phyloP scores from a whole-genome alignment of 345 rosid genomes.

The Salix arbutifolia region DNA sequence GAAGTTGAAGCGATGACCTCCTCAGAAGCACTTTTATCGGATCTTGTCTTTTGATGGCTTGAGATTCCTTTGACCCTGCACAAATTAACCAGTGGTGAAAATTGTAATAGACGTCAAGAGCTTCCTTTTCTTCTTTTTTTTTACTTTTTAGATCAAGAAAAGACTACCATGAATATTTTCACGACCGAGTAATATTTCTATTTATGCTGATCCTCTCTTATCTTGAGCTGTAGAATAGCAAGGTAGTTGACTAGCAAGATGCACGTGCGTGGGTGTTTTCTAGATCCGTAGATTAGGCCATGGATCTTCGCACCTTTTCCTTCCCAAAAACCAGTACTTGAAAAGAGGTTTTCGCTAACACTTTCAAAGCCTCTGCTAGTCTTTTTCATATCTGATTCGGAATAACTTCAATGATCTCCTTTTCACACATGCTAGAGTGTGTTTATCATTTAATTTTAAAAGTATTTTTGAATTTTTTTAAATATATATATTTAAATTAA shows the following conservation, averaged over 20 bases:
- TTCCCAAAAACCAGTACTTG: too few relatives aligned
- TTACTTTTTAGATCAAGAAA: background rate
- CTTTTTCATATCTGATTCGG: too few relatives aligned
- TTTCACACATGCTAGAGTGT: too few relatives aligned
- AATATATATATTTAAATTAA: too few relatives aligned
- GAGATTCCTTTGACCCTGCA: background rate
- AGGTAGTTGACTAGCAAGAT: background rate
- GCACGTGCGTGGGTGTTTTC: background rate
- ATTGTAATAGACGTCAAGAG: background rate
- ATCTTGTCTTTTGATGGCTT: background rate
- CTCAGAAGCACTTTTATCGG: slow-evolving; percentile 21
- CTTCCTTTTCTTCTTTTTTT: too few relatives aligned
- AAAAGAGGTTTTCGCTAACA: too few relatives aligned
- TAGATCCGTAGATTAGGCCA: background rate
- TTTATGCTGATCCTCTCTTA: too few relatives aligned
- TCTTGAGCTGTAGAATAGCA: background rate
- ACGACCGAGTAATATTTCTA: background rate
- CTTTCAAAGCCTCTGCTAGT: too few relatives aligned
- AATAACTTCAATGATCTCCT: too few relatives aligned
- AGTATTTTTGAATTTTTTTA: too few relatives aligned
- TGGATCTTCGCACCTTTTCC: too few relatives aligned
- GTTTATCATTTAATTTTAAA: too few relatives aligned
- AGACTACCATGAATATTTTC: background rate
- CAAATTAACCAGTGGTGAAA: background rate
- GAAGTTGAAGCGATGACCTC: slow-evolving; percentile 23